Conservation (phyloP, 495 filamentous ascomycete species). For the Tuber brumale region DNA sequence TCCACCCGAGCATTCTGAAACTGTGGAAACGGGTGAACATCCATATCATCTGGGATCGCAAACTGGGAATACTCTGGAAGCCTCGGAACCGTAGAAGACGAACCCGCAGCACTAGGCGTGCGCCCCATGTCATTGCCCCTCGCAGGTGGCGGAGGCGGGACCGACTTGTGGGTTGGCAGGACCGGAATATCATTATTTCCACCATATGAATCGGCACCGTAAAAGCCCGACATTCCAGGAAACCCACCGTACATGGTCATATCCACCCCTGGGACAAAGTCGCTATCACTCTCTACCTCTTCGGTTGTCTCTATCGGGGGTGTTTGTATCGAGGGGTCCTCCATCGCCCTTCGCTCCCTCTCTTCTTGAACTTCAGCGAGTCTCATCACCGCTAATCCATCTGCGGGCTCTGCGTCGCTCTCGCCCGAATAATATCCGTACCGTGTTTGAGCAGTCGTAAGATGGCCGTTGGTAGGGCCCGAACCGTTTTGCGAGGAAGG, state of each 20-base stretch:
- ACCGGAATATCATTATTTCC: constrained; percentile 37
- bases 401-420: constrained; percentile 85
- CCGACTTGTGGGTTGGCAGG: constrained; percentile 42
- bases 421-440: constrained; percentile 50
- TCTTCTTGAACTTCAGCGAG: constrained; percentile 70
- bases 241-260: constrained; percentile 57
- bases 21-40: constrained; percentile 58
- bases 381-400: constrained; percentile 74
- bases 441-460: constrained; percentile 46
- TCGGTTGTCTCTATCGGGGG: constrained; percentile 45
- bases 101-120: constrained; percentile 36
- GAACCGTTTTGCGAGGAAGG: constrained; percentile 44
- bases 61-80: constrained; percentile 42
- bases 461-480: constrained; percentile 51
- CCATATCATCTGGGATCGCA: constrained; percentile 48
- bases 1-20: constrained; percentile 60
- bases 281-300: constrained; percentile 58
- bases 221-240: constrained; percentile 32
- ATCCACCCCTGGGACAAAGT: constrained; percentile 63
- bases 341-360: constrained; percentile 22
- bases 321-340: constrained; percentile 23
- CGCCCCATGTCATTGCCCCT: constrained; percentile 40
- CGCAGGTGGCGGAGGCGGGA: constrained; percentile 37
- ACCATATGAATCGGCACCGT: constrained; percentile 26
- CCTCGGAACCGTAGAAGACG: constrained; percentile 43